Base-by-base conservation (phyloP, 805 yeast species). In the Wickerhamomyces subpelliculosus region DNA sequence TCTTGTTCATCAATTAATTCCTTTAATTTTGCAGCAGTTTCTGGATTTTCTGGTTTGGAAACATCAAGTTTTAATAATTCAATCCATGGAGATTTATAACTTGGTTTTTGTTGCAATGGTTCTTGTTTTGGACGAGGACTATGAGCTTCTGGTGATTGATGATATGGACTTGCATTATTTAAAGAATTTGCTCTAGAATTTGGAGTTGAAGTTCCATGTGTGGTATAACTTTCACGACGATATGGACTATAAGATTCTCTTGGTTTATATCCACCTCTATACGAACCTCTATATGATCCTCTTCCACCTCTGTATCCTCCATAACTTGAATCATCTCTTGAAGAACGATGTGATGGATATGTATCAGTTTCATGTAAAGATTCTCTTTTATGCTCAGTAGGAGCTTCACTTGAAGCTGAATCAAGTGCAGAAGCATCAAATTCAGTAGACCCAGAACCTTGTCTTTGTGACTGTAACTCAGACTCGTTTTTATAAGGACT, bases 31-130 rank as follows among this genome's bases (percentile, higher is more conserved):
- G 28, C 8, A 13, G 32, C 36, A 5, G 28, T 21, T n/a, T 41
- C 22, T 21, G 18, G 13, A 27, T 23, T 20, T 35, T 38, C 12
- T 20, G 8, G 4, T 38, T 29, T 13, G 28, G 32, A 3, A 4
- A 26, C 27, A 27, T 44, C 43, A 13, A 46, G 19, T 2, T 36
- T 30, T 4, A 46, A 14, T 12, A 46, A 19, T n/a, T 33, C 39
- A 3, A 44, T 34, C 46, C 46, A 46, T 12, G 50, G 47, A 10
- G 48, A 36, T n/a, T 27, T 31, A 32, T 27, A 32, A n/a, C 2
- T n/a, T 29, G 16, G 19, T 19, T 17, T 21, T n/a, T 13, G 11
- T 4, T 18, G 22, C 8, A 11, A 12, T 5, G 11, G 18, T 13
- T 16, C 18, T 20, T 27, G n/a, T n/a, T n/a, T n/a, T n/a, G n/a